Conservation (phyloP, 305 asterid species). For the Fraxinus xanthoxyloides region DNA sequence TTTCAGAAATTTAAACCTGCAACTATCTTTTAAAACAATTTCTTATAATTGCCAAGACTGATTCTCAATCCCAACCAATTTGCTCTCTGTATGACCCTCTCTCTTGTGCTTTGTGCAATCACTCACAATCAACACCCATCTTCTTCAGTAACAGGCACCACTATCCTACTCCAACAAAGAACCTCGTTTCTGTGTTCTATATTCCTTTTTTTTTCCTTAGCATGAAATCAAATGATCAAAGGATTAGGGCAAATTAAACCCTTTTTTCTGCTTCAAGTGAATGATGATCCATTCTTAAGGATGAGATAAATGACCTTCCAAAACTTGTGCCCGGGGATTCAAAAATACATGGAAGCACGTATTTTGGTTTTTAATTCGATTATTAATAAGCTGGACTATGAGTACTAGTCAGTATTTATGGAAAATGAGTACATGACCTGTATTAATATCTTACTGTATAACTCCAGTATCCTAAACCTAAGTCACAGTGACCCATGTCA, state of each 20-base stretch:
- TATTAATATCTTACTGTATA: background rate
- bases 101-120: background rate
- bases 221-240: background rate
- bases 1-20: background rate
- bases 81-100: background rate
- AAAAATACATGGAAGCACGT: no score
- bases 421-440: background rate
- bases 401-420: background rate
- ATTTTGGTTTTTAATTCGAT: no score
- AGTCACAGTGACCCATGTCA: background rate
- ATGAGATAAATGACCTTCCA: no score
- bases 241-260: background rate
- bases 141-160: background rate
- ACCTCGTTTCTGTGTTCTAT: background rate
- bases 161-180: background rate
- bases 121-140: background rate
- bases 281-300: no score
- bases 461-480: background rate
- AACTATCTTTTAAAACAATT: background rate
- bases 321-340: no score
- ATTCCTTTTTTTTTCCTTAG: background rate
- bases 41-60: background rate
- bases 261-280: no score
- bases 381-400: no score
- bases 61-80: background rate